phyloP scores from a whole-genome alignment of 2,329 filamentous ascomycete species.

The Fusarium sulawesiense region DNA sequence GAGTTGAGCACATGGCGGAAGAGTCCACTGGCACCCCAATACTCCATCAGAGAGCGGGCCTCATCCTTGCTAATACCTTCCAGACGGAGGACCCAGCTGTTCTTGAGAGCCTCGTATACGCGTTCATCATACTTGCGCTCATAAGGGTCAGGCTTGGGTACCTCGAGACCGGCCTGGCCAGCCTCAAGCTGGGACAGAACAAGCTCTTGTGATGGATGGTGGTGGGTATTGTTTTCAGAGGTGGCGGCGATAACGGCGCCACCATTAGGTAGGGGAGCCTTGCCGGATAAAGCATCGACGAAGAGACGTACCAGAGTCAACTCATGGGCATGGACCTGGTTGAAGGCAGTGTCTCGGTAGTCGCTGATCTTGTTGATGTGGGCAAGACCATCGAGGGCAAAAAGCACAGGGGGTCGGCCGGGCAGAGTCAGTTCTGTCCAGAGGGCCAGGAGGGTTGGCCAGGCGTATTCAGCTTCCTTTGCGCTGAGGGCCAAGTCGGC shows the following conservation, averaged over 20 bases:
- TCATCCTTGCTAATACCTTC: conserved; percentile 79
- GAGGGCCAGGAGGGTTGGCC: conserved; percentile 82
- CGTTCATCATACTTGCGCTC: conserved; percentile 67
- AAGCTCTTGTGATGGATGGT: conserved; percentile 74
- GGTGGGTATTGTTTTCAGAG: conserved; percentile 75
- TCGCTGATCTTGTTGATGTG: conserved; percentile 83
- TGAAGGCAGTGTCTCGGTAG: conserved; percentile 78
- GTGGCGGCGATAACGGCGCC: conserved; percentile 82
- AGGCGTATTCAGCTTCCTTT: conserved; percentile 80
- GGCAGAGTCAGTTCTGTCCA: conserved; percentile 79
- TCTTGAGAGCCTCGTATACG: conserved; percentile 64
- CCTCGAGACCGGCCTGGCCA: conserved; percentile 50
- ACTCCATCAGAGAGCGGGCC: conserved; percentile 85
- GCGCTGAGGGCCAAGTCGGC: conserved; percentile 76
- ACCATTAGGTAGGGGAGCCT: conserved; percentile 72
- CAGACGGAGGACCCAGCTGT: conserved; percentile 66
- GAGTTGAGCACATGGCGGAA: conserved; percentile 78
- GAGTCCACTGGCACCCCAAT: conserved; percentile 89
- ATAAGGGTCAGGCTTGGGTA: conserved; percentile 64
- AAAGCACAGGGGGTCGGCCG: conserved; percentile 70
- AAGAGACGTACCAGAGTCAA: conserved; percentile 81
- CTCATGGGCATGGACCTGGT: conserved; percentile 87
- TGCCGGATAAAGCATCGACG: conserved; percentile 75
- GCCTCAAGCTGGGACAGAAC: conserved; percentile 70
- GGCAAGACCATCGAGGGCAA: conserved; percentile 81